These are phyloP conservation scores for Primulina huaijiensis DNA, from an alignment of 257 asterid genomes.

Conservation along the genomic window DNA sequence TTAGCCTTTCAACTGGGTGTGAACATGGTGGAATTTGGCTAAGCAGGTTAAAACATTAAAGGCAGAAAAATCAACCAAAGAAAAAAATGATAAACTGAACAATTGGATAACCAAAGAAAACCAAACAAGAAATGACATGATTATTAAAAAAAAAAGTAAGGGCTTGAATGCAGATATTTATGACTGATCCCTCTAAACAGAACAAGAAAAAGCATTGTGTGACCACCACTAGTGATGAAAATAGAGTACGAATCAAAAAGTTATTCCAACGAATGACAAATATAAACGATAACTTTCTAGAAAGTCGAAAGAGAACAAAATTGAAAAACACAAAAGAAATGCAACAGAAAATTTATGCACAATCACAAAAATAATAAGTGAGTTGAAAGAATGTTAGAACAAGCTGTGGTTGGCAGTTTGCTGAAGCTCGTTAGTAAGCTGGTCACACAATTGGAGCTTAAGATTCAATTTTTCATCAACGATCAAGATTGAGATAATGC, in stretches of 20 bases:
- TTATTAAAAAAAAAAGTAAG: background rate
- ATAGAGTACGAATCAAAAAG: background rate
- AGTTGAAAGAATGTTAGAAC: slow-evolving; percentile 6
- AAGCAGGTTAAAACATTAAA: background rate
- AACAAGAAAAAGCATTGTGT: background rate
- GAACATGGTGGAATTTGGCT: background rate
- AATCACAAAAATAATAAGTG: slow-evolving; percentile 10
- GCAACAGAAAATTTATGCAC: background rate
- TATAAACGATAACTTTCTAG: background rate
- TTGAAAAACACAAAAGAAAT: background rate
- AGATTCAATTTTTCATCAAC: slow-evolving; percentile 4
- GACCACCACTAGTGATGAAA: background rate
- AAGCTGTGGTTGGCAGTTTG: background rate
- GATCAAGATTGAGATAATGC: background rate
- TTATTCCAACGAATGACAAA: background rate
- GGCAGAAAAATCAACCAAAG: background rate
- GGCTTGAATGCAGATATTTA: background rate
- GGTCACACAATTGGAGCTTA: slow-evolving; percentile 7
- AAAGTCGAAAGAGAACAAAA: background rate
- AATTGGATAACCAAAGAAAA: background rate
- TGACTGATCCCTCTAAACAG: slow-evolving; percentile 13
- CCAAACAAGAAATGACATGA: background rate
- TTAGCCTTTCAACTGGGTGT: background rate
- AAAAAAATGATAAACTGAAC: slow-evolving; percentile 14
- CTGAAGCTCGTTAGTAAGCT: slow-evolving; percentile 6